Conservation (phyloP, 2,329 filamentous ascomycete species). For the Zasmidium angulare region DNA sequence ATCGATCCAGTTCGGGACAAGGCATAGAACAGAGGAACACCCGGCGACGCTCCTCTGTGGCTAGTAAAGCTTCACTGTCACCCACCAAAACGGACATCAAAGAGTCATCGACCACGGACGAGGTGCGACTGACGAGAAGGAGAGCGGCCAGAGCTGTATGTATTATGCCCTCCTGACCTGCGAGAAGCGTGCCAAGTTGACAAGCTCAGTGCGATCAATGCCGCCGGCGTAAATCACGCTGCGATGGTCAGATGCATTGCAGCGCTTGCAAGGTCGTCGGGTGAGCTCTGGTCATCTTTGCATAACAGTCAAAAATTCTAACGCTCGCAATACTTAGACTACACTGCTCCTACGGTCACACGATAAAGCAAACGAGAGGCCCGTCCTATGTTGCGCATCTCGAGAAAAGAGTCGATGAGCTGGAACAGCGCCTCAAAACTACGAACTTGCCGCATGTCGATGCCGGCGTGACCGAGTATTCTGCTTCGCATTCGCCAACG, state of each 20-base stretch:
- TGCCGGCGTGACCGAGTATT: not conserved
- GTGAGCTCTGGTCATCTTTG: constrained; percentile 11
- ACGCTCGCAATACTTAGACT: constrained; percentile 9
- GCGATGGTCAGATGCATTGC: constrained; percentile 20
- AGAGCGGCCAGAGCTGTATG: constrained; percentile 20
- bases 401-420: constrained; percentile 19
- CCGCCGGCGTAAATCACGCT: constrained; percentile 19
- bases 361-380: constrained; percentile 22
- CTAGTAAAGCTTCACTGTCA: not conserved
- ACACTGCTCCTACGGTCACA: constrained; percentile 23
- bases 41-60: not conserved
- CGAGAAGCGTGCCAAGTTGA: not conserved
- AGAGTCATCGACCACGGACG: not conserved
- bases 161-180: not conserved
- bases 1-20: not conserved
- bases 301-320: too few relatives aligned
- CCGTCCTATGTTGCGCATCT: constrained; percentile 23
- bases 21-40: not conserved
- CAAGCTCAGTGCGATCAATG: constrained; percentile 19
- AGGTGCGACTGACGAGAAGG: constrained; percentile 15
- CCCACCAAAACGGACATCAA: not conserved
- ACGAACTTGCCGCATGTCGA: constrained; percentile 1
- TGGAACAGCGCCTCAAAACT: constrained; percentile 12
- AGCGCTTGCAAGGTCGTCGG: constrained; percentile 17
- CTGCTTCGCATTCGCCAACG: constrained; percentile 1